A percentile compares a stretch with the other conserved stretches of the same genome.
Conservation (phyloP, 2,329 filamentous ascomycete genomes). For the Bisporella sp. region DNA sequence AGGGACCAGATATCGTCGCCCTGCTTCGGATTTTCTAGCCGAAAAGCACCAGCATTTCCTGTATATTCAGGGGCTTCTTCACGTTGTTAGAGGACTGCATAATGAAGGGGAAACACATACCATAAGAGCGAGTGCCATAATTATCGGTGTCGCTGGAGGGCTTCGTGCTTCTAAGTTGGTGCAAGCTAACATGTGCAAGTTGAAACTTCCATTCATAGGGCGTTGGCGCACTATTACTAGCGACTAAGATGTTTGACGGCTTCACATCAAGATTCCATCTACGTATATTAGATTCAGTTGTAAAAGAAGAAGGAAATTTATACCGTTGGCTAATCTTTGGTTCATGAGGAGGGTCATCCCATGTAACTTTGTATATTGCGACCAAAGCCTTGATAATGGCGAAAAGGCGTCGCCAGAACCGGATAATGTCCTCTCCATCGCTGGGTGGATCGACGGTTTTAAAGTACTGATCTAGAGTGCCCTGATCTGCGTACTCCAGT, state of each 20-base stretch:
- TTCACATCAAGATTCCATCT: slow-evolving; percentile 29
- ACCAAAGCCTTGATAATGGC: slow-evolving; percentile 23
- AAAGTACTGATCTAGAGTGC: slow-evolving; percentile 28
- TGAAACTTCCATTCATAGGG: slow-evolving; percentile 24
- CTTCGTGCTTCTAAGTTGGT: slow-evolving; percentile 1
- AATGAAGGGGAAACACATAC: slow-evolving; percentile 3
- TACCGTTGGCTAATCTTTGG: slow-evolving; percentile 7
- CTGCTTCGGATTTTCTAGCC: slow-evolving; percentile 6
- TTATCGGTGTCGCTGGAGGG: slow-evolving; percentile 3
- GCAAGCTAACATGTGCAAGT: slow-evolving; percentile 25
- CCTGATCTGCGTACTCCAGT: slow-evolving; percentile 29
- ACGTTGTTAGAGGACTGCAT: slow-evolving; percentile 1
- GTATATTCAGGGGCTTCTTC: slow-evolving; percentile 27
- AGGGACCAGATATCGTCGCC: slow-evolving; percentile 29
- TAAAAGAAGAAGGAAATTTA: slow-evolving; percentile 3
- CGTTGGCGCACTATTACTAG: slow-evolving; percentile 13
- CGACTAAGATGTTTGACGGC: slow-evolving; percentile 26
- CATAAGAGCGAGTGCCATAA: slow-evolving; percentile 12
- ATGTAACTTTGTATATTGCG: slow-evolving; percentile 12
- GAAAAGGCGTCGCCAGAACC: slow-evolving; percentile 27
- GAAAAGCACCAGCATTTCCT: slow-evolving; percentile 2
- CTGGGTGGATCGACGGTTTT: slow-evolving; percentile 15
- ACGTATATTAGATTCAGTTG: slow-evolving; percentile 3
- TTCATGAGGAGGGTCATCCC: not conserved
- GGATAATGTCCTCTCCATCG: slow-evolving; percentile 22